Evolutionary conservation across 1,284 basidiomycete genomes (phyloP).

Genomic region (Marasmius tenuissimus): DNA sequence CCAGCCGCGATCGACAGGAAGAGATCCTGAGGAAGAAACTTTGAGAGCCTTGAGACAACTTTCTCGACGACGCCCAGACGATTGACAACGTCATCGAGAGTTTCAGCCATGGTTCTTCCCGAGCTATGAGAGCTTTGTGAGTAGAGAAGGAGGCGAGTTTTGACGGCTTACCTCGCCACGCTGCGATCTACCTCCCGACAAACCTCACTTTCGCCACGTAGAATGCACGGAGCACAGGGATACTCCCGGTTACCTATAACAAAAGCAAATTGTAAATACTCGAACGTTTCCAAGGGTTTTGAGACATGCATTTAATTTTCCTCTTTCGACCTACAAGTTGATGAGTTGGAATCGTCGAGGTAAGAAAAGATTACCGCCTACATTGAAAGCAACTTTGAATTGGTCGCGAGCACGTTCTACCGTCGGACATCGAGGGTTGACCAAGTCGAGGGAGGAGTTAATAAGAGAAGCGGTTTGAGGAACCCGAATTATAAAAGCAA

Average conservation of each 20-base stretch:
- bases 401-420: not conserved
- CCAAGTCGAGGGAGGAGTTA: too few species aligned
- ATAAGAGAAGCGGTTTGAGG: too few species aligned
- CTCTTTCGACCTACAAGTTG: not conserved
- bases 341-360: not conserved
- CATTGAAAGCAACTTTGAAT: not conserved
- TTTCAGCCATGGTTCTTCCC: conserved; percentile 4
- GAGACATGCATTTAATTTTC: not conserved
- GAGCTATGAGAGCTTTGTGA: not conserved
- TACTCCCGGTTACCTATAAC: not conserved
- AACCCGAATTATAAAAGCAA: too few species aligned
- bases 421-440: not conserved
- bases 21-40: conserved; percentile 7
- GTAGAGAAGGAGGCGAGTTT: not conserved
- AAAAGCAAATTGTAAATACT: not conserved
- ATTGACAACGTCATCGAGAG: conserved; percentile 14
- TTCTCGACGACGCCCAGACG: conserved; percentile 14
- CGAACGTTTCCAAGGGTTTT: not conserved
- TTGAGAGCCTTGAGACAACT: conserved; percentile 13
- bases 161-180: not conserved
- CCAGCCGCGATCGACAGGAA: not conserved
- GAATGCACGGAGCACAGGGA: not conserved
- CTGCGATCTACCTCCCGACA: not conserved
- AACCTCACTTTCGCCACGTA: not conserved
- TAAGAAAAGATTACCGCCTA: not conserved